These are phyloP conservation scores for Neonectria neomacrospora DNA, from an alignment of 2,329 filamentous ascomycete genomes.

Conservation along the genomic window DNA sequence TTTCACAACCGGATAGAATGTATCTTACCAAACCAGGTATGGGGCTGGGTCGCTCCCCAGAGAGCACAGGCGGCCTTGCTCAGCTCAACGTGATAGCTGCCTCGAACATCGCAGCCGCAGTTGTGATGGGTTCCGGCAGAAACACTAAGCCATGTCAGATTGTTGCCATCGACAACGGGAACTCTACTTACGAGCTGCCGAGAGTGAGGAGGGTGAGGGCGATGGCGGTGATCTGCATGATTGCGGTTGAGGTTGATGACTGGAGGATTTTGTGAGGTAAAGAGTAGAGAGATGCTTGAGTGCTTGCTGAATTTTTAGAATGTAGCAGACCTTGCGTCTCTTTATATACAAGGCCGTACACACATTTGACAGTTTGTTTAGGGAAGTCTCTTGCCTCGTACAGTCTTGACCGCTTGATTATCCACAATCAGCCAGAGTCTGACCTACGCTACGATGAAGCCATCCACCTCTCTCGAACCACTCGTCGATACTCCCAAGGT, in stretches of 20 bases:
- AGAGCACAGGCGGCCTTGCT: constrained; percentile 22
- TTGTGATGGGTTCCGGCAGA: constrained; percentile 21
- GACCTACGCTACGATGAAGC: not conserved
- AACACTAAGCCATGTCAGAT: constrained; percentile 3
- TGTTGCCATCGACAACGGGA: not conserved
- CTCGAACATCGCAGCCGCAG: constrained; percentile 30
- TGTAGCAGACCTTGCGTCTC: not conserved
- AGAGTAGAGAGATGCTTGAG: not conserved
- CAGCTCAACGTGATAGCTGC: constrained; percentile 17
- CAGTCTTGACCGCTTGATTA: no score
- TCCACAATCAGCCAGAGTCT: not conserved
- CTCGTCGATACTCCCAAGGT: not conserved
- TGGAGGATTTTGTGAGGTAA: not conserved
- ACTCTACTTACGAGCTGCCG: constrained; percentile 9
- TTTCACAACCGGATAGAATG: not conserved
- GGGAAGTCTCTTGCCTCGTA: not conserved
- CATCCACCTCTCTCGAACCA: not conserved
- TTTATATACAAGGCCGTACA: not conserved
- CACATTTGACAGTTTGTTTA: not conserved
- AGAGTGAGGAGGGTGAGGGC: constrained; percentile 5
- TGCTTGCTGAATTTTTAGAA: not conserved
- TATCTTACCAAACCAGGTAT: constrained; percentile 21
- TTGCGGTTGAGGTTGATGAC: not conserved
- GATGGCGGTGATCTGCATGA: constrained; percentile 1
- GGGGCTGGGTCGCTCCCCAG: constrained; percentile 22